Evolutionary conservation across 139 green algal species (phyloP).

Genomic region (Micractinium conductrix): DNA sequence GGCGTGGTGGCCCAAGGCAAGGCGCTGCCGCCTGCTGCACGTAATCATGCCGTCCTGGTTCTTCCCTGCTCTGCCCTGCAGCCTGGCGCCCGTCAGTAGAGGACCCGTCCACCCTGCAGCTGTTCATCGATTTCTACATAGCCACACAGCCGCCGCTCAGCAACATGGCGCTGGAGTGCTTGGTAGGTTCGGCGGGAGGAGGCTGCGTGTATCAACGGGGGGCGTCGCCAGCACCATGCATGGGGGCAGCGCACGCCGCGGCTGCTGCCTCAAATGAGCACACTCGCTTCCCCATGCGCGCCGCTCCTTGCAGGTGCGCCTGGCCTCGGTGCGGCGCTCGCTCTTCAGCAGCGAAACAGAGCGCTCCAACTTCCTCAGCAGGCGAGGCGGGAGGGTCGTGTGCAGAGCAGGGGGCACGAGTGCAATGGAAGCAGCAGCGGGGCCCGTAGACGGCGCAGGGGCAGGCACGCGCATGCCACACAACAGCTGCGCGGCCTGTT

Average conservation of each 20-base stretch:
- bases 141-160: slow-evolving; percentile 82
- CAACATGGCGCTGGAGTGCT: slow-evolving; percentile 79
- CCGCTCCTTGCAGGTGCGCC: slow-evolving; percentile 73
- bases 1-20: no score
- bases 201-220: no score
- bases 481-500: no score
- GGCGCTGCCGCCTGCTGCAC: background rate
- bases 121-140: slow-evolving; percentile 94
- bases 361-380: slow-evolving; percentile 84
- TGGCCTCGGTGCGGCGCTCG: slow-evolving; percentile 91
- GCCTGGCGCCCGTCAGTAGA: slow-evolving; percentile 77
- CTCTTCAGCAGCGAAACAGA: slow-evolving; percentile 92
- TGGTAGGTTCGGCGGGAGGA: slow-evolving; percentile 52
- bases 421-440: no score
- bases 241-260: no score
- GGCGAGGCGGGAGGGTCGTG: slow-evolving; percentile 52
- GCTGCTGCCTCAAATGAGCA: no score
- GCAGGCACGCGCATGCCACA: background rate
- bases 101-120: slow-evolving; percentile 85
- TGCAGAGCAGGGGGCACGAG: no score
- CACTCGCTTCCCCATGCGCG: no score
- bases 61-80: background rate
- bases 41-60: no score
- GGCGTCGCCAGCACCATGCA: no score
- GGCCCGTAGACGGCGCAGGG: no score